phyloP scores from a whole-genome alignment of 805 yeast genomes.

The Kodamaea jinghongensis region DNA sequence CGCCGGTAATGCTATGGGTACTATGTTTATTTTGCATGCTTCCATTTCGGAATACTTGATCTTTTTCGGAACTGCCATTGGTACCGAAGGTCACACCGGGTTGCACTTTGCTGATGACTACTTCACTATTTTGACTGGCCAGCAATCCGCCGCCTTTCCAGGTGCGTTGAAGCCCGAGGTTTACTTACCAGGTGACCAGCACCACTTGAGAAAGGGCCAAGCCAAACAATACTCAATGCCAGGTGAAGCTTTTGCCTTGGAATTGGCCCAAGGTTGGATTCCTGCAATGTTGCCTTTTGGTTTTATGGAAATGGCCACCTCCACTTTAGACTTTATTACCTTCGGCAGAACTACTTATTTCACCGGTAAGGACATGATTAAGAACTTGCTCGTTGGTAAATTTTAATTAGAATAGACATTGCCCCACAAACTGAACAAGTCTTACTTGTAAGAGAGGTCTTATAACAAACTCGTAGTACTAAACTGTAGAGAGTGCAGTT shows the following conservation, averaged over 20 bases:
- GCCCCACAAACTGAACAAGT: too few species aligned
- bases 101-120: constrained; percentile 97
- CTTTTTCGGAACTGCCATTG: constrained; percentile 88
- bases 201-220: constrained; percentile 70
- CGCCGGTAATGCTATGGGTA: constrained; percentile 99
- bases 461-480: too few species aligned
- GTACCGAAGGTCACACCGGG: constrained; percentile 96
- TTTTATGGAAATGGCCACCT: constrained; percentile 69
- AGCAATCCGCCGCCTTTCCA: constrained; percentile 70
- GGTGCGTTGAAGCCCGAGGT: constrained; percentile 61
- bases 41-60: constrained; percentile 91
- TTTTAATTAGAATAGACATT: background rate
- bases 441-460: too few species aligned
- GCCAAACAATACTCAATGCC: constrained; percentile 88
- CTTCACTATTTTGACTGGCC: constrained; percentile 83
- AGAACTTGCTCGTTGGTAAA: constrained; percentile 67
- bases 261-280: constrained; percentile 97
- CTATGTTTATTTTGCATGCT: constrained; percentile 93
- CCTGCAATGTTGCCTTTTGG: constrained; percentile 98
- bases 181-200: constrained; percentile 85
- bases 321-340: constrained; percentile 77
- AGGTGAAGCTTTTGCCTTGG: constrained; percentile 79
- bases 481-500: too few species aligned
- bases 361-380: constrained; percentile 77
- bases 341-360: constrained; percentile 65